Evolutionary conservation across 768 basidiomycete genomes (phyloP).

Genomic region (Mycena amicta): DNA sequence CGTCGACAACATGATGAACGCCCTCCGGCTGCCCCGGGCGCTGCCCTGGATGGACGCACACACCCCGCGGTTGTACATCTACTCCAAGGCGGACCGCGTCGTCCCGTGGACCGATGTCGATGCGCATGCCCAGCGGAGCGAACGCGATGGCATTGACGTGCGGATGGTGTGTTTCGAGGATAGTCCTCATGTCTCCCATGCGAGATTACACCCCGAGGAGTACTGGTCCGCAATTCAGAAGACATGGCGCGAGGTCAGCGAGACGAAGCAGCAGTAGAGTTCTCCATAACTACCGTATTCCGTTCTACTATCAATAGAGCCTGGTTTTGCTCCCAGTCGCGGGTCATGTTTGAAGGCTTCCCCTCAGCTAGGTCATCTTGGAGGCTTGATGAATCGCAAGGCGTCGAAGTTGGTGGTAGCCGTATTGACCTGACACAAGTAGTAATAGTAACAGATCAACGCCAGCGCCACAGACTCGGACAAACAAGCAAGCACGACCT

Average conservation of each 20-base stretch:
- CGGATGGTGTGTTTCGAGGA: slow-evolving; percentile 37
- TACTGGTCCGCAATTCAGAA: slow-evolving; percentile 44
- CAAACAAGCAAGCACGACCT: too few relatives aligned
- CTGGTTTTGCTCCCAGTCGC: neutral
- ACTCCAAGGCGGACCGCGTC: slow-evolving; percentile 43
- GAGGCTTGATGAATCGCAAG: too few relatives aligned
- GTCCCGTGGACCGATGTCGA: slow-evolving; percentile 39
- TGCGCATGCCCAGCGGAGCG: slow-evolving; percentile 35
- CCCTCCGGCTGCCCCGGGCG: slow-evolving; percentile 29
- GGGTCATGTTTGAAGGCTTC: neutral
- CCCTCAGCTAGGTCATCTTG: too few relatives aligned
- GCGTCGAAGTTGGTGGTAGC: neutral
- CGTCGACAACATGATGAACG: slow-evolving; percentile 31
- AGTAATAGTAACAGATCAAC: neutral
- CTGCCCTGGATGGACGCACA: slow-evolving; percentile 40
- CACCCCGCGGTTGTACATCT: slow-evolving; percentile 47
- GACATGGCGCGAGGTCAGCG: slow-evolving; percentile 34
- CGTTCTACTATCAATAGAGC: neutral
- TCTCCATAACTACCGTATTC: too few relatives aligned
- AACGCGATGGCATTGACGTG: slow-evolving; percentile 34
- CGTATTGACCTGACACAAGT: neutral
- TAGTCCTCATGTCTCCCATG: slow-evolving; percentile 48
- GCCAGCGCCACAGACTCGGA: too few relatives aligned
- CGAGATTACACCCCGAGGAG: slow-evolving; percentile 39
- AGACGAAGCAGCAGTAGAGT: neutral